Base-by-base conservation (phyloP, 768 basidiomycete species). In the Phaeolepiota aurea region DNA sequence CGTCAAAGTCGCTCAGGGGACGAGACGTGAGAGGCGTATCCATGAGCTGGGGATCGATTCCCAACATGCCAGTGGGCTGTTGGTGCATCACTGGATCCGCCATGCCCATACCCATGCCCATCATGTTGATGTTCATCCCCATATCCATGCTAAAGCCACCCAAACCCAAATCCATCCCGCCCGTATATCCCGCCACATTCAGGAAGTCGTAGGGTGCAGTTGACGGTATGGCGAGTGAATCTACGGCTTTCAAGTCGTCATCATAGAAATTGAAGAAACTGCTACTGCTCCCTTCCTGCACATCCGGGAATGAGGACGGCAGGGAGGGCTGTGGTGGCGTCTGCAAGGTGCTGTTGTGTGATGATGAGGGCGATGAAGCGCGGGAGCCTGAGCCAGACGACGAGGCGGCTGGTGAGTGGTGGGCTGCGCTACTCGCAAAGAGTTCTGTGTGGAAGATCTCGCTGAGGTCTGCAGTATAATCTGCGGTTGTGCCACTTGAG, bases 21-120 rank as follows among this genome's bases (percentile, higher is more conserved):
- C 36, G 33, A 1, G 52, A 15, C 21, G 61, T 54, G 18, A 78
- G 57, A 3, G 82, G 81, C 0, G 82, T 81, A 30, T 69, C 79
- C 42, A 87, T 79, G 40, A 87, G 77, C 56, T 82, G 81, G 0
- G 87, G 86, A 56, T 89, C 82, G 54, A 89, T 88, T 34, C 57
- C 65, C 40, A 52, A 49, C 40, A 42, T 45, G 38, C 28, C 19
- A 31, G 51, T 46, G 13, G 44, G 20, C 22, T 50, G 50, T 4
- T 32, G 28, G 14, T 52, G 45, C 37, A 50, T 35, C 18, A 48
- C 16, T 2, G 43, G 44, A 48, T 46, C 48, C n/a, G 41, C 37
- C 32, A 50, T 50, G 33, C 37, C 40, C 19, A 46, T 40, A 3
- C 46, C 43, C n/a, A 47, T 11, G 19, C 50, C 38, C 25, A 23